Base-by-base conservation (phyloP, 208 protist genomes). In the Herpetomonas muscarum region DNA sequence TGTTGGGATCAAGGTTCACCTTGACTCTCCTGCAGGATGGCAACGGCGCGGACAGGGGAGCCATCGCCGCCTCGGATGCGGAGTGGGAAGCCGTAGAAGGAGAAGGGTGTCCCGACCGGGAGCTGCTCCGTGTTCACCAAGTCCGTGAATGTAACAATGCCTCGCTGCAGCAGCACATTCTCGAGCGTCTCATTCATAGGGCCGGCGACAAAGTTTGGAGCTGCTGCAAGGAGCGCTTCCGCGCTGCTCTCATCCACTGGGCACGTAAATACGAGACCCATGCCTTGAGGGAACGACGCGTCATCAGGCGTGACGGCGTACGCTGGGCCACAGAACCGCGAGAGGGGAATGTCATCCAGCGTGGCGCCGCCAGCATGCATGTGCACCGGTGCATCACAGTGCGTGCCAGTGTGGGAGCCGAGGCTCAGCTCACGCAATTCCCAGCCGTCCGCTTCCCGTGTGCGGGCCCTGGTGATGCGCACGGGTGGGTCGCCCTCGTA, bases 381-480 rank as follows among this genome's bases (percentile, higher is more conserved):
- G 64, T 81, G 74, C n/a, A 67, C 22, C 2, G 74, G 74, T 5
- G 61, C 74, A 30, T 81, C 74, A 4, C 76, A 70, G 49, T 81
- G 74, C 0, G 74, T 81, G 54, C 74, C 74, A 21, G 64, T 70
- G 55, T 81, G 74, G 17, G 69, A 70, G n/a, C 74, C 68, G 42
- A 81, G 50, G 48, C 42, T 9, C 0, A 81, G 57, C n/a, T 59
- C 12, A 21, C 74, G 68, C 47, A 81, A 44, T 54, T 81, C 74
- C 69, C 70, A 81, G 3, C 75, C 75, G 32, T 81, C 69, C 1
- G 39, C 53, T 26, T 65, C 66, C 24, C 69, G 64, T 1, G 65
- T 77, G 34, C 70, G 52, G 9, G 74, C 70, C 22, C 12, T 74
- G 28, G 75, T 68, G 39, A 81, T 63, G 32, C 5, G 26, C 22